Conservation (phyloP, 805 yeast species). For the Pichia membranifaciens region DNA sequence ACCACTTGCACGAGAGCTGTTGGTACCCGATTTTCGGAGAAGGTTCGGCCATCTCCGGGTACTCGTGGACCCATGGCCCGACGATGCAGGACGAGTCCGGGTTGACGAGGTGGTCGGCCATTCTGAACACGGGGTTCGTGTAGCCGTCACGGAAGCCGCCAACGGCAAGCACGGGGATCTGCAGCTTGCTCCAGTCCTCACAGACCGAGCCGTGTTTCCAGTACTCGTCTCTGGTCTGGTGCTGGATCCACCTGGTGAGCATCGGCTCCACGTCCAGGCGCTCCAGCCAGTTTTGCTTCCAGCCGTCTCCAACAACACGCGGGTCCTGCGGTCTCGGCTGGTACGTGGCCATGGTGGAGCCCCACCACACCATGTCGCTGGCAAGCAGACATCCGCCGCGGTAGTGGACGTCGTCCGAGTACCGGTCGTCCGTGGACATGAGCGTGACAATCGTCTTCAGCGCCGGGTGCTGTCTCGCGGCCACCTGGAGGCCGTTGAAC, state of each 20-base stretch:
- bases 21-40: constrained; percentile 40
- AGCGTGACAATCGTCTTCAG: constrained; percentile 38
- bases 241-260: constrained; percentile 37
- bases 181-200: constrained; percentile 35
- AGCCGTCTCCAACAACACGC: constrained; percentile 31
- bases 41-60: constrained; percentile 43
- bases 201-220: constrained; percentile 45
- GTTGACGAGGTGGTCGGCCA: constrained; percentile 37
- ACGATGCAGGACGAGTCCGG: constrained; percentile 34
- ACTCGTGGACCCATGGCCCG: constrained; percentile 48
- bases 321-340: constrained; percentile 45
- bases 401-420: constrained; percentile 45
- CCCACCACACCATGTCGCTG: constrained; percentile 47
- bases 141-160: constrained; percentile 48
- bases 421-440: constrained; percentile 44
- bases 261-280: constrained; percentile 36
- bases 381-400: constrained; percentile 42
- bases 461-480: constrained; percentile 43
- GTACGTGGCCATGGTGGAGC: constrained; percentile 40
- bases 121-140: constrained; percentile 39
- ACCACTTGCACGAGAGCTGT: constrained; percentile 38
- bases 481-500: constrained; percentile 41
- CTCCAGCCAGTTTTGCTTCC: constrained; percentile 38
- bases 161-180: constrained; percentile 38
- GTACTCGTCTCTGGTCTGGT: constrained; percentile 40